A percentile compares a stretch with the other conserved stretches of the same genome.
These are phyloP conservation scores for Lantana camara DNA, from an alignment of 257 asterid species.

Conservation along the genomic window DNA sequence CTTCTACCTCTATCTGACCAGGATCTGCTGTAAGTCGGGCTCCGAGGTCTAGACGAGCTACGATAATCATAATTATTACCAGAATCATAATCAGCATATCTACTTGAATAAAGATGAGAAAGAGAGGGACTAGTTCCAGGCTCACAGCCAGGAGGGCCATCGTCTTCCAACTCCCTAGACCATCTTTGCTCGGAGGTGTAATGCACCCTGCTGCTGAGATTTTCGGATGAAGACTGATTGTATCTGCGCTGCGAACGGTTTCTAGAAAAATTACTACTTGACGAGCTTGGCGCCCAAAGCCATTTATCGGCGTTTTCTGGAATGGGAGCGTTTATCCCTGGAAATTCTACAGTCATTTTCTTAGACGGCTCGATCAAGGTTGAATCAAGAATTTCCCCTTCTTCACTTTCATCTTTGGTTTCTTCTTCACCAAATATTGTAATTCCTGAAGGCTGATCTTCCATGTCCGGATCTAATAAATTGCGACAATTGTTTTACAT, in stretches of 20 bases:
- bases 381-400: slow-evolving; percentile 69
- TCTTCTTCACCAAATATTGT: slow-evolving; percentile 81
- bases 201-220: slow-evolving; percentile 40
- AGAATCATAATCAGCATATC: slow-evolving; percentile 51
- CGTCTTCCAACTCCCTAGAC: slow-evolving; percentile 58
- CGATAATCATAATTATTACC: slow-evolving; percentile 43
- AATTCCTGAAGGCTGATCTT: slow-evolving; percentile 88
- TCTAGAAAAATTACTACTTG: slow-evolving; percentile 37
- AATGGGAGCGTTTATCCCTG: slow-evolving; percentile 93
- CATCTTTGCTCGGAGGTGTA: slow-evolving; percentile 44
- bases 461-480: slow-evolving; percentile 52
- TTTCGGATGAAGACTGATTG: slow-evolving; percentile 40
- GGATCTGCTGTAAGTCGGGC: slow-evolving; percentile 61
- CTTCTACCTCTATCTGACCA: slow-evolving; percentile 65
- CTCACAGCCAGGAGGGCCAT: slow-evolving; percentile 83
- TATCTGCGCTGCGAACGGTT: slow-evolving; percentile 48
- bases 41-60: slow-evolving; percentile 45
- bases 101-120: slow-evolving; percentile 37
- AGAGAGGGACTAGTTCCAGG: slow-evolving; percentile 61
- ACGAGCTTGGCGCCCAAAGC: slow-evolving; percentile 62
- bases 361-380: slow-evolving; percentile 39
- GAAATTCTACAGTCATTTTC: slow-evolving; percentile 75
- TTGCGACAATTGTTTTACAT: too few relatives aligned
- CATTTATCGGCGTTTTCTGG: slow-evolving; percentile 78
- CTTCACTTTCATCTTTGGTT: slow-evolving; percentile 54